Evolutionary conservation across 2,329 filamentous ascomycete genomes (phyloP).

Genomic region (Zymoseptoria ardabiliae): DNA sequence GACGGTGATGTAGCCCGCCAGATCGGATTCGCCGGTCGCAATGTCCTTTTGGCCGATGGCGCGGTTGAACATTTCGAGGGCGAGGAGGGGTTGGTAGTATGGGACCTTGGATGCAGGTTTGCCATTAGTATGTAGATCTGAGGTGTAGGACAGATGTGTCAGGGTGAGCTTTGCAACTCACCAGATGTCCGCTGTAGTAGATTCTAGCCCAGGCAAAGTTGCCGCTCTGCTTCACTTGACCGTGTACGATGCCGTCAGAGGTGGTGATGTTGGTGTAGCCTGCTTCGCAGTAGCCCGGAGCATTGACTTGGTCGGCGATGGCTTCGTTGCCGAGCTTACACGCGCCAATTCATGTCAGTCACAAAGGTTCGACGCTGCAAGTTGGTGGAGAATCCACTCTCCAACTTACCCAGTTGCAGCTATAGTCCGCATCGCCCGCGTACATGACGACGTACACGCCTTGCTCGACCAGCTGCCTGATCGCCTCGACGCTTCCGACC

Average conservation of each 20-base stretch:
- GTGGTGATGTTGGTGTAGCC: constrained; percentile 43
- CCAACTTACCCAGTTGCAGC: constrained; percentile 37
- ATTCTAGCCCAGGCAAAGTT: constrained; percentile 45
- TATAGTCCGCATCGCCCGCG: constrained; percentile 44
- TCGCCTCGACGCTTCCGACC: constrained; percentile 36
- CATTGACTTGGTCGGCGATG: constrained; percentile 34
- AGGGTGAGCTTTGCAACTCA: no score
- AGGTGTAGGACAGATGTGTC: no score
- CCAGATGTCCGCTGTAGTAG: constrained; percentile 43
- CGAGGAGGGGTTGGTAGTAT: constrained; percentile 44
- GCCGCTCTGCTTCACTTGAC: constrained; percentile 46
- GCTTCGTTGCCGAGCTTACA: constrained; percentile 33
- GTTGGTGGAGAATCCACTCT: neutral
- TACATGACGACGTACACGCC: constrained; percentile 38
- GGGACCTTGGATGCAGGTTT: constrained; percentile 36
- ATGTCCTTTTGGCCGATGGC: constrained; percentile 43
- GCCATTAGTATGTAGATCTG: no score
- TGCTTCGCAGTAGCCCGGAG: constrained; percentile 36
- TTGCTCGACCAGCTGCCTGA: constrained; percentile 32
- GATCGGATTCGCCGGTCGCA: constrained; percentile 37
- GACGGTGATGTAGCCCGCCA: constrained; percentile 16
- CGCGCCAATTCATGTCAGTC: no score
- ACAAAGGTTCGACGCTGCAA: neutral
- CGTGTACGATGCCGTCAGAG: constrained; percentile 41
- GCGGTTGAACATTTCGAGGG: constrained; percentile 45